Evolutionary conservation across 208 protist genomes (phyloP).

Genomic region (Angomonas deanei): DNA sequence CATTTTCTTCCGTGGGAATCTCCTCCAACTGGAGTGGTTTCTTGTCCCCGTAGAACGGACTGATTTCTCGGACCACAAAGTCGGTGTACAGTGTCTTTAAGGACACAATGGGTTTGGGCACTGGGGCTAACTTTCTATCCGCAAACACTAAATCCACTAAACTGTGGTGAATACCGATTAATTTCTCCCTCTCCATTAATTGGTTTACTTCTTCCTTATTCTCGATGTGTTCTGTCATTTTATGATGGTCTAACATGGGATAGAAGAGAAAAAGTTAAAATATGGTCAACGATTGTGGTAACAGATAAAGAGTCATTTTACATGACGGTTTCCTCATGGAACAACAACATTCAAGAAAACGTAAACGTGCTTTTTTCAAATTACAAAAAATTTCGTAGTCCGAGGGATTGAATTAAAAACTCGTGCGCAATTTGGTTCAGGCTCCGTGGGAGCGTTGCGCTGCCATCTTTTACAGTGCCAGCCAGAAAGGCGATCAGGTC

Average conservation of each 20-base stretch:
- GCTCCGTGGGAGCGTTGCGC: background rate
- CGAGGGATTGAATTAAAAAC: background rate
- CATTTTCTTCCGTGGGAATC: background rate
- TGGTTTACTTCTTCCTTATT: no score
- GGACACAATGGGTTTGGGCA: conserved; percentile 30
- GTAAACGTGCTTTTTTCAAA: background rate
- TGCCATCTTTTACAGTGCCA: background rate
- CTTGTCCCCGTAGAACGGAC: conserved; percentile 46
- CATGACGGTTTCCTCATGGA: no score
- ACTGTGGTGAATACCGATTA: conserved; percentile 51
- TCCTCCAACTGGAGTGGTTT: conserved; percentile 55
- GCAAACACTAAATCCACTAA: conserved; percentile 30
- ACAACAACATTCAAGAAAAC: background rate
- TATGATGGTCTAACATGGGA: no score
- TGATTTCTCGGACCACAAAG: conserved; percentile 84
- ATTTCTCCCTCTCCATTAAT: conserved; percentile 32
- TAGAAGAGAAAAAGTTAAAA: no score
- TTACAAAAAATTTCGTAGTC: background rate
- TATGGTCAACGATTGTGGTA: no score
- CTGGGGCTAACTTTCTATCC: background rate
- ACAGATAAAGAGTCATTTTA: no score
- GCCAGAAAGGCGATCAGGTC: background rate
- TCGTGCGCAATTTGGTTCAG: background rate
- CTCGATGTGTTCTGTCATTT: no score
- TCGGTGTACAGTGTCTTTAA: conserved; percentile 84